Evolutionary conservation across 169 alveolate genomes (phyloP), one percentile per base, ranked within the genome.

Genomic region (Cryptosporidium sp.): DNA sequence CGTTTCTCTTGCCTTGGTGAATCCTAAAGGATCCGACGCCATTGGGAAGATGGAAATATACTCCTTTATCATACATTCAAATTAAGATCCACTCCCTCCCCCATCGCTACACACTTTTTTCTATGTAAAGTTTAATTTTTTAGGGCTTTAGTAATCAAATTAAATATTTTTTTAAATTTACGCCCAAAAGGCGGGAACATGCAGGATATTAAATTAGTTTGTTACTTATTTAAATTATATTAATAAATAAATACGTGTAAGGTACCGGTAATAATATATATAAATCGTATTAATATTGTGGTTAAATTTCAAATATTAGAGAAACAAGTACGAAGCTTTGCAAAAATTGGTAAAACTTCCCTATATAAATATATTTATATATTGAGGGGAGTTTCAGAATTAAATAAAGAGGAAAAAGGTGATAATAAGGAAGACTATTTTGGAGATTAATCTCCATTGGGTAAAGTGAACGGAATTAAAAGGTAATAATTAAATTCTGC

Each of bases 131-230:
- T n/a, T 23, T 23, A 6, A 23, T 9, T 23, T 21, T 2, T n/a
- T 26, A 10, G 18, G 0, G 37, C 3, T 37, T 8, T 26, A 26
- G 2, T 26, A 56, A 26, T 48, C n/a, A 48, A 14, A 7, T 14
- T 14, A 48, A 48, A 48, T 14, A 21, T 56, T 23, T 56, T 56
- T 56, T 16, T 5, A 14, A 52, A 56, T 56, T 56, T 21, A 56
- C 67, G 26, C 67, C 67, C 67, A 56, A 8, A 2, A 56, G 67
- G 67, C 67, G 67, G 67, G 67, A 56, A 56, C 67, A 26, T 56
- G 67, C 67, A 56, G 67, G 67, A 56, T 56, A 56, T 21, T 26
- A 56, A 56, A n/a, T 21, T 56, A 56, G 9, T 56, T 56, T 21
- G 26, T 5, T n/a, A 53, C 44, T 37, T 37, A 56, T 8, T 56